Base-by-base conservation (phyloP, 106 monocot genomes). In the Acanthochlamys bracteata region DNA sequence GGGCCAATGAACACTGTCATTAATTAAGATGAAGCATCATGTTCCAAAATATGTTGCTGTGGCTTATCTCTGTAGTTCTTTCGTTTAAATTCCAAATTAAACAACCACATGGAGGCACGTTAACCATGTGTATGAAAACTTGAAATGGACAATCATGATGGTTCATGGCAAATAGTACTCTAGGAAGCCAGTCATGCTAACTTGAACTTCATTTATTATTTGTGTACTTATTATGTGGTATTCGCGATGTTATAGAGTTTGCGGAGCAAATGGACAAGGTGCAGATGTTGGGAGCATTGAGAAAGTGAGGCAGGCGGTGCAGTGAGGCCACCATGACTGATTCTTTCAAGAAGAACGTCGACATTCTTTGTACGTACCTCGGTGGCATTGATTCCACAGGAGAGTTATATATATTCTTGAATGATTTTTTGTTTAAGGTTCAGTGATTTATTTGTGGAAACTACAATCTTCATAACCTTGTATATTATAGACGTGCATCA, bases 231-330 rank as follows among this genome's bases (percentile, higher is more conserved):
- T 42, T 47, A 23, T 67, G 20, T 20, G n/a, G 47, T 33, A 23
- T 23, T 55, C 66, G 1, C 9, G 49, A 17, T 49, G 10, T 49
- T 49, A 49, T 63, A 98, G 96, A 98, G 26, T 98, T 91, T 55
- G 91, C 96, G 8, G 76, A 88, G 57, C 82, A 91, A 78, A 91
- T 98, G 91, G 88, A 98, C 14, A 91, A 80, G 71, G 91, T 88
- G 21, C 78, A 84, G 79, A 80, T 59, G 39, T 24, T 92, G 71
- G 85, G 91, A 7, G 56, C 78, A 59, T 80, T 98, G 69, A 98
- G 83, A 78, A 66, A 85, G 57, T 91, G 78, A 76, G 43, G 82
- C 81, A 14, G 96, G 96, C 66, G 91, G 63, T 76, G 82, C 74
- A 92, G 88, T 70, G 83, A 83, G 76, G 68, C 88, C 3, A 85